A percentile compares a stretch with the other conserved stretches of the same genome.
phyloP scores from a whole-genome alignment of 352 stramenopile genomes.

The Phytophthora europaea region DNA sequence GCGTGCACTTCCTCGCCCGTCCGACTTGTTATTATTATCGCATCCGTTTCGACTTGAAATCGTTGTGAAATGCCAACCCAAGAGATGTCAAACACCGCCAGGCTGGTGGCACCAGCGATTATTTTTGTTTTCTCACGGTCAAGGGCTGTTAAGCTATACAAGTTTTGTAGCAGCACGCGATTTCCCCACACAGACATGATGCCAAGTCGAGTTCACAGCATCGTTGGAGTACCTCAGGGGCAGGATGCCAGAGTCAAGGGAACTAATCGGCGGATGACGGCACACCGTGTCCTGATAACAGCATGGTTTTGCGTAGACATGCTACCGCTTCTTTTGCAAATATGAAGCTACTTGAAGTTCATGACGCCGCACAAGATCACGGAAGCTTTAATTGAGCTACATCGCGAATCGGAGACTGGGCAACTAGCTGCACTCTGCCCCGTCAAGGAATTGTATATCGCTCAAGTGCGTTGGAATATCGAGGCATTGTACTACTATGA shows the following conservation, averaged over 20 bases:
- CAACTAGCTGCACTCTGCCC: conserved; percentile 3
- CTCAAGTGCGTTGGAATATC: conserved; percentile 26
- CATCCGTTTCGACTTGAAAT: background rate
- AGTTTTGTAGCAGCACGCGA: background rate
- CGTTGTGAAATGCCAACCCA: background rate
- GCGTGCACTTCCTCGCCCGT: too few species aligned
- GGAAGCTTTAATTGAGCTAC: background rate
- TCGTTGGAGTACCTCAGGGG: background rate
- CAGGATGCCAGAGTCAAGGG: background rate
- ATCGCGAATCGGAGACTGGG: background rate
- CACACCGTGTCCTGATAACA: conserved; percentile 1
- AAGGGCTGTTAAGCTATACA: background rate
- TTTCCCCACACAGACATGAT: background rate
- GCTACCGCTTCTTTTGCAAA: conserved; percentile 4
- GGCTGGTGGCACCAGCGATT: background rate
- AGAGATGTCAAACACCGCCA: background rate
- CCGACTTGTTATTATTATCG: background rate
- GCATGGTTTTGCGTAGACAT: conserved; percentile 12
- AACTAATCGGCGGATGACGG: conserved; percentile 1
- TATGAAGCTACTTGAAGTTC: conserved; percentile 24
- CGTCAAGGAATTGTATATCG: conserved; percentile 17
- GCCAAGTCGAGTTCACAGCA: background rate
- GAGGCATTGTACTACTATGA: conserved; percentile 3
- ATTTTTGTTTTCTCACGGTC: background rate
- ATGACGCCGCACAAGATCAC: conserved; percentile 27